phyloP scores from a whole-genome alignment of 2,329 filamentous ascomycete species.

The Diaporthe eres region DNA sequence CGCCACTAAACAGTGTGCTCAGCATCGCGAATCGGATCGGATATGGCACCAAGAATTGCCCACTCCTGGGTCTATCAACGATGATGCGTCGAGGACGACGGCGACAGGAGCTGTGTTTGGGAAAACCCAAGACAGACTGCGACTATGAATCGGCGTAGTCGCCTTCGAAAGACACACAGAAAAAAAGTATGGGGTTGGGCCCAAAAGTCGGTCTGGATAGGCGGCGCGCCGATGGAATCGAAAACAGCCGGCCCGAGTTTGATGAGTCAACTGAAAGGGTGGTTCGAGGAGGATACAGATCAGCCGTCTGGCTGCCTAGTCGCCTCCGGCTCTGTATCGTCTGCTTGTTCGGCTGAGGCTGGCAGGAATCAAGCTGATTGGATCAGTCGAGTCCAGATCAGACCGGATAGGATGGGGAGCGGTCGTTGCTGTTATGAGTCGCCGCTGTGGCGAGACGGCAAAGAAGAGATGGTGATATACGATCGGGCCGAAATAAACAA shows the following conservation, averaged over 20 bases:
- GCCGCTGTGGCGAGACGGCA: not conserved
- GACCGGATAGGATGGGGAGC: not conserved
- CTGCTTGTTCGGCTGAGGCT: not conserved
- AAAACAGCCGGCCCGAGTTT: not conserved
- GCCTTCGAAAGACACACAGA: not conserved
- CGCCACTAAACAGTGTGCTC: conserved; percentile 37
- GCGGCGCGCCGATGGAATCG: conserved; percentile 15
- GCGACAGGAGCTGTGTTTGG: not conserved
- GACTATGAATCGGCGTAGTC: not conserved
- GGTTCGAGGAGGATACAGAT: not conserved
- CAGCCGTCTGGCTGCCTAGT: conserved; percentile 6
- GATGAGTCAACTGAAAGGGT: not conserved
- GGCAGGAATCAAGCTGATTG: not conserved
- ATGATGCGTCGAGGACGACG: conserved; percentile 1
- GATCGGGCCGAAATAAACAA: not conserved
- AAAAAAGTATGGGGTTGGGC: not conserved
- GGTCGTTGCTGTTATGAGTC: not conserved
- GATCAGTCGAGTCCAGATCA: not conserved
- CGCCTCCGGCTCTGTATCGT: not conserved
- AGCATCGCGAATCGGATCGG: conserved; percentile 38
- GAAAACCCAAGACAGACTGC: not conserved
- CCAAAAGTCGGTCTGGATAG: conserved; percentile 12
- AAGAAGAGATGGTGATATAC: not conserved
- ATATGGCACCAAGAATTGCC: conserved; percentile 18
- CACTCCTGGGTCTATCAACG: not conserved